Base-by-base conservation (phyloP, 192 early-diverging fungal genomes). In the Podila epicladia region DNA sequence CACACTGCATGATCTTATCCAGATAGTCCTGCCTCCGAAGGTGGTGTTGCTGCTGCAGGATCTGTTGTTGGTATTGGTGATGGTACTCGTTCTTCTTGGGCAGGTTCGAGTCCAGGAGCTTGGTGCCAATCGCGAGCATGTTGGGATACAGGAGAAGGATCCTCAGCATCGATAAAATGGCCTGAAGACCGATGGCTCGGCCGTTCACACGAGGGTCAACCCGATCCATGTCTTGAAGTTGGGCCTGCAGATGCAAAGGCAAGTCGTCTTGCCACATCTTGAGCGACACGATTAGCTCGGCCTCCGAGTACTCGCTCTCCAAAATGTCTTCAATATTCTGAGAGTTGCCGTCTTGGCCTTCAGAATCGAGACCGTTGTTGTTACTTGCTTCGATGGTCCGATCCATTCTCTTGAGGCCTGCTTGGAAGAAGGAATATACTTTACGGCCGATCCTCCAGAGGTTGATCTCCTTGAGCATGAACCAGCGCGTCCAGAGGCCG, bases 401-500 rank as follows among this genome's bases (percentile, higher is more conserved):
- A 41, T 80, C 77, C 67, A 72, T 80, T 8, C 51, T 22, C 38
- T 80, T 72, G 7, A 80, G 67, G 7, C 62, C 70, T 0, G 70
- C 51, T 37, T 80, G 77, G 17, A 80, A 80, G 61, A 72, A 80
- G 19, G 77, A 64, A 33, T 80, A 67, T 15, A 80, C 68, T 51
- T 80, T 80, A 6, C 71, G 64, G 9, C 77, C 77, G 24, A 80
- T 69, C 24, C 66, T 48, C 77, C 77, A 80, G 29, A 80, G 58
- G 35, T 73, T 68, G 31, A 80, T 60, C 37, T 80, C 77, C 31
- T 80, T 72, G 17, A 80, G 49, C 77, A 80, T 80, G 37, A 80
- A 80, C 77, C 77, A 80, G 17, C 77, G 33, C 24, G 77, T 80
- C 77, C 77, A 80, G 24, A 80, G 58, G 17, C 77, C 77, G 13